Base-by-base conservation (phyloP, 2,329 filamentous ascomycete species). In the Nothophoma quercina region DNA sequence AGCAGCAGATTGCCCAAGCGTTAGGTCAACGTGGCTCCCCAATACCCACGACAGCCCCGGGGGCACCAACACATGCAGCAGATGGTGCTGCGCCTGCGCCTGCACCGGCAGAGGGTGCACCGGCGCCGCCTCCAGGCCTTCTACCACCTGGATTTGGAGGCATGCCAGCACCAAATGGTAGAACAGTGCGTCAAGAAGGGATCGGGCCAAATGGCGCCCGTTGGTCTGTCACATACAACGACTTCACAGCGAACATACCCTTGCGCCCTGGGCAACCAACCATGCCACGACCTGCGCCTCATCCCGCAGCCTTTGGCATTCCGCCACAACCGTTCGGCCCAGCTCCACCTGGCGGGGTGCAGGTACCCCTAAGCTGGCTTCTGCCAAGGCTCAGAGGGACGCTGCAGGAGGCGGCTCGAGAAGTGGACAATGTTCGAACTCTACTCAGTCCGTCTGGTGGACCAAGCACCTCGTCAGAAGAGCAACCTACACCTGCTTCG, bases 141-240 rank as follows among this genome's bases (percentile, higher is more conserved):
- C 48, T 50, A n/a, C 39, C 51, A 36, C 43, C 50, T 23, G 52
- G 51, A 13, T 35, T 50, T 15, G 15, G 30, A 40, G 34, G 41
- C 50, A 19, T 49, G 46, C 38, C 34, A 69, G 29, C 58, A 60
- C 45, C 26, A 62, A 50, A 65, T 22, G 75, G 73, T 7, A 74
- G 77, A 18, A 79, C 77, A 8, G 75, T 82, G 16, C 76, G 79
- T 7, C 79, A 79, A 25, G 81, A 84, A 63, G 76, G 77, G 7
- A 62, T 80, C 25, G 78, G 78, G 0, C 78, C 81, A 8, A 80
- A 83, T 58, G 82, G 82, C 13, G 76, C 81, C 51, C 75, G 80
- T 49, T 82, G 79, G 77, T 79, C 80, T 33, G 73, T 84, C 45
- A 82, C 79, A 2, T 73, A 81, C 45, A 83, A 82, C 60, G 79